Conservation (phyloP, 768 basidiomycete species). For the Boletus coccyginus region DNA sequence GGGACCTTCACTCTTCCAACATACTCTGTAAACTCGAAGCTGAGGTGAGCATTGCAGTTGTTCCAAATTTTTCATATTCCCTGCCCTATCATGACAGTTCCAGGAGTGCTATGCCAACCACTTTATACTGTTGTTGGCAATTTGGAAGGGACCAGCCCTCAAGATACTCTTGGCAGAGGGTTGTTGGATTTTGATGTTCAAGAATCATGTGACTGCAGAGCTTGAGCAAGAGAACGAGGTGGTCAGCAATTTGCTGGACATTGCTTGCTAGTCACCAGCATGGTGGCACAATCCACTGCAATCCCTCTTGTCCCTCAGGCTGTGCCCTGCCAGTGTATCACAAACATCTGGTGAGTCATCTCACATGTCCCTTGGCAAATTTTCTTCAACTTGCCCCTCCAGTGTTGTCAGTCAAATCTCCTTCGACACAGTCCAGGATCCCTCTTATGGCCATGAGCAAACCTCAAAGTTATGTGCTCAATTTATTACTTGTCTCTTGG, state of each 20-base stretch:
- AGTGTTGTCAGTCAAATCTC: constrained; percentile 22
- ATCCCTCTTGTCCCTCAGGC: no score
- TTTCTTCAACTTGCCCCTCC: neutral
- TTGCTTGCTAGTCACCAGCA: constrained; percentile 4
- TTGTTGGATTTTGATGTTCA: constrained; percentile 40
- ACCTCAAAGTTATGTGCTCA: constrained; percentile 66
- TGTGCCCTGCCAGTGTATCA: no score
- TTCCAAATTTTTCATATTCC: neutral
- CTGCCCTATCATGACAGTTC: constrained; percentile 46
- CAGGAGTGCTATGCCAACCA: constrained; percentile 72
- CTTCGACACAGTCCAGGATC: constrained; percentile 28
- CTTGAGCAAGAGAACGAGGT: constrained; percentile 13
- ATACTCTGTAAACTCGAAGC: constrained; percentile 67
- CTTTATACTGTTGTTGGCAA: constrained; percentile 54
- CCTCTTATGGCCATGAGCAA: constrained; percentile 60
- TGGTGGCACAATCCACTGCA: no score
- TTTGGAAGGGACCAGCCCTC: constrained; percentile 38
- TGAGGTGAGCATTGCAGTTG: constrained; percentile 54
- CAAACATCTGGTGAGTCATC: no score
- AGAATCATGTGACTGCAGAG: constrained; percentile 35
- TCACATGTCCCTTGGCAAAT: no score
- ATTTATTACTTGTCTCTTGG: constrained; percentile 80
- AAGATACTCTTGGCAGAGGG: constrained; percentile 46
- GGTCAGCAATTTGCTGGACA: constrained; percentile 35
- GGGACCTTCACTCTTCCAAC: constrained; percentile 88